Base-by-base conservation (phyloP, 2,329 filamentous ascomycete genomes). In the Colletotrichum eleusines region DNA sequence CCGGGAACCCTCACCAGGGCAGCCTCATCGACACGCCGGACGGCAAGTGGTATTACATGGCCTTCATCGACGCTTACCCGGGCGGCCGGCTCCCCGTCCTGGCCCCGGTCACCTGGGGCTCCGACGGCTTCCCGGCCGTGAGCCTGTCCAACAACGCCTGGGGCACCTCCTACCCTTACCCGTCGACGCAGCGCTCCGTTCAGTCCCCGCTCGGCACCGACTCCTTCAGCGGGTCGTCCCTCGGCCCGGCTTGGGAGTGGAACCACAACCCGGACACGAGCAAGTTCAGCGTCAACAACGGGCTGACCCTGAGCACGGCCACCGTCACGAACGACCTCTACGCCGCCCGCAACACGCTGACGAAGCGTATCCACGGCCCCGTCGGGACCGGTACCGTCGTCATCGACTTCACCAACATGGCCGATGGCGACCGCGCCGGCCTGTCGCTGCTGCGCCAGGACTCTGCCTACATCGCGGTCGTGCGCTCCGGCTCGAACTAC, bases 261-360 rank as follows among this genome's bases (percentile, higher is more conserved):
- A 89, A 89, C 74, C 87, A 89, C 73, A 89, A 89, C 74, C 87
- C 87, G 0, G 86, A 89, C 71, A 81, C 77, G 3, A 88, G 77
- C 73, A 77, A 75, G 7, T 79, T 86, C 26, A 75, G 80, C 33
- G 82, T 84, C 5, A 33, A 53, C 40, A 54, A 58, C 33, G 60
- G 70, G 26, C 73, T 88, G 4, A 79, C 78, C 0, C 77, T 89
- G 0, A 78, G 76, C 26, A 83, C 86, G 0, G 85, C 83, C 1
- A 85, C 83, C 0, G 81, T 87, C 1, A 89, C 86, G 0, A 76
- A 77, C 55, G 85, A 88, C 69, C 76, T 88, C 4, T 84, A 81
- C 51, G 73, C 73, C 1, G 82, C 82, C 14, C 75, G 82, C 46
- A 84, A 84, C 75, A 84, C 83, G 8, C 74, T 85, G 75, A 77